These are phyloP conservation scores for Neofusicoccum cordaticola DNA, from an alignment of 2,329 filamentous ascomycete genomes.

Conservation along the genomic window DNA sequence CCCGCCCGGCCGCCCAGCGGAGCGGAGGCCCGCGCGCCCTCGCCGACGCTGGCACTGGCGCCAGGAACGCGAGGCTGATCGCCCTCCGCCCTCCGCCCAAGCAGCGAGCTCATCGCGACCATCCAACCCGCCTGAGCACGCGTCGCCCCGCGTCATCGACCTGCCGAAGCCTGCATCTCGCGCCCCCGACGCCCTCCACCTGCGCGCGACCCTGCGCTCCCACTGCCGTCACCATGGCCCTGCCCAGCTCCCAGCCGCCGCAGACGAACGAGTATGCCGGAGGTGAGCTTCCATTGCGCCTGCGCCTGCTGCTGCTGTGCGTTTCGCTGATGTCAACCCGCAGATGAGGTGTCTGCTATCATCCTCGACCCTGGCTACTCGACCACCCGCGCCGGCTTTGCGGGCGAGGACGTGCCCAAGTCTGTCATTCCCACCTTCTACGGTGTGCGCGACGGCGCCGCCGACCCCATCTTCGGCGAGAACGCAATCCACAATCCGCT, in stretches of 20 bases:
- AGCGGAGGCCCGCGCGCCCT: conserved; percentile 3
- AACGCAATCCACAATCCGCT: conserved; percentile 79
- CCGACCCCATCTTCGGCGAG: conserved; percentile 74
- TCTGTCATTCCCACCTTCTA: conserved; percentile 90
- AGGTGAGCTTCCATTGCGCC: conserved; percentile 28
- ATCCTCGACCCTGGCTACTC: conserved; percentile 94
- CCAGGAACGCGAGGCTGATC: conserved; percentile 7
- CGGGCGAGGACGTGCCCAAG: conserved; percentile 96
- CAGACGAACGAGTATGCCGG: conserved; percentile 45
- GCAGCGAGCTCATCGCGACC: conserved; percentile 5
- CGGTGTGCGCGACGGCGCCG: conserved; percentile 53
- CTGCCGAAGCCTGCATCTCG: not conserved
- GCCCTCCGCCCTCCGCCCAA: not conserved
- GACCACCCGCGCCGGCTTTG: conserved; percentile 88
- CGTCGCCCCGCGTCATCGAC: not conserved
- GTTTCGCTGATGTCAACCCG: not conserved
- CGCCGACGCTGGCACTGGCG: not conserved
- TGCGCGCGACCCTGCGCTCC: not conserved
- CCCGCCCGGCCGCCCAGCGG: not conserved
- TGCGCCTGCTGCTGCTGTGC: not conserved
- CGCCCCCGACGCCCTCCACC: not conserved
- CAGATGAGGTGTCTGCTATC: conserved; percentile 95
- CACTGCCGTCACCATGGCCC: conserved; percentile 34
- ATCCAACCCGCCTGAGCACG: not conserved
- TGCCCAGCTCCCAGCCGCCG: conserved; percentile 38